phyloP scores from a whole-genome alignment of 371 early-diverging fungal species.

The Mucor circinelloides region DNA sequence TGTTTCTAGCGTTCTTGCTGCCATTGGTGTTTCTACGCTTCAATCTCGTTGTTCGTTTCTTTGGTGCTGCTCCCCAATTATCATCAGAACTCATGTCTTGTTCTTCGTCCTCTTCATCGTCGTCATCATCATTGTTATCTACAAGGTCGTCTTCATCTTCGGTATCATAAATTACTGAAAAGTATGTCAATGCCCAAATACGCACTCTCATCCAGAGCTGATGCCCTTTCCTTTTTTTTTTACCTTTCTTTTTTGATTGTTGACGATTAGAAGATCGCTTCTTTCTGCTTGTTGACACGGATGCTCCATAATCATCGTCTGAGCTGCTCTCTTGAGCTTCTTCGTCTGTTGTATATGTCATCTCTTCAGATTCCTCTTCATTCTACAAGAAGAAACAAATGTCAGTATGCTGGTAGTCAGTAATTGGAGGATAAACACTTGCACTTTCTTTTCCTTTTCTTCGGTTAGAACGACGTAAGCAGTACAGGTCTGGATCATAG shows the following conservation, averaged over 20 bases:
- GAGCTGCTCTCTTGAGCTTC: constrained; percentile 12
- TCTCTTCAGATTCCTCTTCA: constrained; percentile 21
- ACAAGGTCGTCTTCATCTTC: constrained; percentile 1
- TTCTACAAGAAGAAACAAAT: constrained; percentile 1
- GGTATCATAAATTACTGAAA: neutral
- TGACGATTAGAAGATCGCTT: neutral
- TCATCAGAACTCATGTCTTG: neutral
- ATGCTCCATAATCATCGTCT: constrained; percentile 24
- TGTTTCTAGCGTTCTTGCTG: neutral
- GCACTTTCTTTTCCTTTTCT: constrained; percentile 10
- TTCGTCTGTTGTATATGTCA: constrained; percentile 26
- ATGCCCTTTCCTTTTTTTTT: neutral
- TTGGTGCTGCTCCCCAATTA: constrained; percentile 15
- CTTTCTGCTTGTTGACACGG: neutral
- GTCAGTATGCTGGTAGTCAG: neutral
- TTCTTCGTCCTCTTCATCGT: neutral
- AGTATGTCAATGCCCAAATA: neutral
- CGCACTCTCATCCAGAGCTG: too few species aligned
- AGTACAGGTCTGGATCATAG: constrained; percentile 31
- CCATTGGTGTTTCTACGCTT: neutral
- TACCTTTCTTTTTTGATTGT: constrained; percentile 1
- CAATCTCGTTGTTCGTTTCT: constrained; percentile 2
- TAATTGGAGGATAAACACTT: neutral
- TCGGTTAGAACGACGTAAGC: constrained; percentile 24
- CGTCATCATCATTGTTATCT: neutral